Evolutionary conservation across 2,329 filamentous ascomycete species (phyloP), one percentile per base, ranked within the genome.

Genomic region (Domatiomyces catenatus): DNA sequence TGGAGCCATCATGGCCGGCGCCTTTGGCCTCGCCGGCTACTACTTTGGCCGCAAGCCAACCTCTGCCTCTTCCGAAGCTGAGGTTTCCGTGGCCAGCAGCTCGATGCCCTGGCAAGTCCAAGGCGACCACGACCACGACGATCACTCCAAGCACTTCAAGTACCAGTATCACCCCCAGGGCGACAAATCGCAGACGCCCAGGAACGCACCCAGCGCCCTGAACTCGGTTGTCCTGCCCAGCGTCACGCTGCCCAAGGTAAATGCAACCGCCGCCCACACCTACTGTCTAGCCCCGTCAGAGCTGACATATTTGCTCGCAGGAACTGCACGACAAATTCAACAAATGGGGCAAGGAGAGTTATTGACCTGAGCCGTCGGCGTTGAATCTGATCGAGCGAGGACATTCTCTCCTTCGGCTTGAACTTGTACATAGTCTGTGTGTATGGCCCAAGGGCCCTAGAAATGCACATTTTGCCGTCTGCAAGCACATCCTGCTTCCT

Each of bases 281-380:
- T n/a, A n/a, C n/a, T n/a, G n/a, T 45, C 24, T 49, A 48, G 42
- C 42, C 50, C 50, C 20, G 42, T 3, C 10, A 20, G 43, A 45
- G 19, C 43, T 26, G 51, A 52, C 52, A 54, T 20, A 12, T 22
- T 22, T 47, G 26, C 44, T 50, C 20, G 20, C 62, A 93, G 86
- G 77, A 83, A 63, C 80, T 95, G 58, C 92, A 98, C 74, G 92
- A 98, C 62, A 84, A 84, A 74, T 96, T 84, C 81, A 98, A 98
- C 85, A 98, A 98, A 78, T 96, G 86, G 81, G 92, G 92, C 70
- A 96, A 96, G 81, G 92, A 96, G 61, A 89, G 87, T 61, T 96
- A 84, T 72, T 86, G 48, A 52, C 10, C 32, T 39, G 32, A 15
- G 28, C 28, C 3, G 22, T 6, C 6, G 22, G 28, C 3, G 28